Evolutionary conservation across 208 protist species (phyloP).

Genomic region (Crithidia acanthocephali): DNA sequence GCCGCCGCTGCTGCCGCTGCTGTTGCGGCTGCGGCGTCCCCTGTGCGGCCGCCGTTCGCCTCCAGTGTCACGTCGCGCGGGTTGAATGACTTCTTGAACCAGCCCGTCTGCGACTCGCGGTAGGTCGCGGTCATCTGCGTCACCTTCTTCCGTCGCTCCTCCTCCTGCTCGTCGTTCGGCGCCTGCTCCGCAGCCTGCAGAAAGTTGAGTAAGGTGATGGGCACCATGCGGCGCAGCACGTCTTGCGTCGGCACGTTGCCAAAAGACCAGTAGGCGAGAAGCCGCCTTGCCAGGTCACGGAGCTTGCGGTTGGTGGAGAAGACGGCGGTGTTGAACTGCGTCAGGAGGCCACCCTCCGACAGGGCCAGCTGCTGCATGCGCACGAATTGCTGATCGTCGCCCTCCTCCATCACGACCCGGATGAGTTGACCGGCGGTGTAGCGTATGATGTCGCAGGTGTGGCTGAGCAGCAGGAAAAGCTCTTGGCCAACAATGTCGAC

Average conservation of each 20-base stretch:
- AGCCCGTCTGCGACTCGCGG: constrained; percentile 71
- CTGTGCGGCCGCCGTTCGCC: constrained; percentile 1
- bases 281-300: constrained; percentile 83
- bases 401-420: constrained; percentile 92
- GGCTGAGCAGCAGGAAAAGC: constrained; percentile 79
- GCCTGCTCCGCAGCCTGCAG: constrained; percentile 79
- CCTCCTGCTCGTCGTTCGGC: constrained; percentile 58
- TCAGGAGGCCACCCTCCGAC: constrained; percentile 85
- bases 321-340: constrained; percentile 85
- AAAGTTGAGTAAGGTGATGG: constrained; percentile 81
- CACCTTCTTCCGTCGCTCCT: constrained; percentile 54
- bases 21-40: neutral
- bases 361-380: constrained; percentile 86
- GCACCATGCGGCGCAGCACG: constrained; percentile 90
- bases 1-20: neutral
- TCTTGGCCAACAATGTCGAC: constrained; percentile 69
- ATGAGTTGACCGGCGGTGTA: constrained; percentile 91
- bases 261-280: constrained; percentile 90
- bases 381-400: constrained; percentile 76
- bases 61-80: constrained; percentile 42
- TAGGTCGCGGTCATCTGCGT: constrained; percentile 58
- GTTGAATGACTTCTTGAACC: constrained; percentile 85
- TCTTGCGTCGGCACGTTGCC: constrained; percentile 77
- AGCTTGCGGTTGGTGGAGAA: constrained; percentile 67
- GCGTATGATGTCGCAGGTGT: constrained; percentile 82